Conservation (phyloP, 306 rosid genomes). For the Sechiopsis laciniata region DNA sequence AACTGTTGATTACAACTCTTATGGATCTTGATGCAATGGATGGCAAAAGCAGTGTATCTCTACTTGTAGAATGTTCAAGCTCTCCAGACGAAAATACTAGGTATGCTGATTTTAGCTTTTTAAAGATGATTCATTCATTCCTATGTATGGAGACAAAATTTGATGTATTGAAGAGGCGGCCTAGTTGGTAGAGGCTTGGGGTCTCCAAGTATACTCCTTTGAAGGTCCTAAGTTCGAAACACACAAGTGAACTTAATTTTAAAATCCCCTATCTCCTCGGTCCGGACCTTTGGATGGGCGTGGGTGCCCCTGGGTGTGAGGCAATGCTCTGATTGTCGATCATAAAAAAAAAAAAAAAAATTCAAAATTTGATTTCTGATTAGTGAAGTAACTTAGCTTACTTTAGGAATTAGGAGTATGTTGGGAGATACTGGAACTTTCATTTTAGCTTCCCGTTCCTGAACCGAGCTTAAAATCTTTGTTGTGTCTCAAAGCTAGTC, state of each 20-base stretch:
- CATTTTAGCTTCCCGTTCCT: background rate
- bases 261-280: too few relatives aligned
- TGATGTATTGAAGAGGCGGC: too few relatives aligned
- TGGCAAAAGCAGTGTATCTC: slow-evolving; percentile 73
- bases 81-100: slow-evolving; percentile 88
- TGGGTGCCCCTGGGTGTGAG: too few relatives aligned
- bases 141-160: background rate
- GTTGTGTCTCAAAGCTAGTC: background rate
- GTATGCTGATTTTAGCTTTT: slow-evolving; percentile 28
- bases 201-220: too few relatives aligned
- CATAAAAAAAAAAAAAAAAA: too few relatives aligned
- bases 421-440: background rate
- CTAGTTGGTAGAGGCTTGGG: too few relatives aligned
- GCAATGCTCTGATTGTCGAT: too few relatives aligned
- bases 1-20: slow-evolving; percentile 75
- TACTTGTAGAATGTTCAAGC: slow-evolving; percentile 80
- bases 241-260: too few relatives aligned
- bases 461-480: background rate
- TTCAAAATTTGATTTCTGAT: background rate
- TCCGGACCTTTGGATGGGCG: too few relatives aligned
- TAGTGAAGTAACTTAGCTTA: background rate
- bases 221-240: too few relatives aligned
- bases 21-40: slow-evolving; percentile 97
- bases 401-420: background rate
- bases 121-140: background rate